Base-by-base conservation (phyloP, 352 stramenopile genomes). In the Lagenidium sp. region DNA sequence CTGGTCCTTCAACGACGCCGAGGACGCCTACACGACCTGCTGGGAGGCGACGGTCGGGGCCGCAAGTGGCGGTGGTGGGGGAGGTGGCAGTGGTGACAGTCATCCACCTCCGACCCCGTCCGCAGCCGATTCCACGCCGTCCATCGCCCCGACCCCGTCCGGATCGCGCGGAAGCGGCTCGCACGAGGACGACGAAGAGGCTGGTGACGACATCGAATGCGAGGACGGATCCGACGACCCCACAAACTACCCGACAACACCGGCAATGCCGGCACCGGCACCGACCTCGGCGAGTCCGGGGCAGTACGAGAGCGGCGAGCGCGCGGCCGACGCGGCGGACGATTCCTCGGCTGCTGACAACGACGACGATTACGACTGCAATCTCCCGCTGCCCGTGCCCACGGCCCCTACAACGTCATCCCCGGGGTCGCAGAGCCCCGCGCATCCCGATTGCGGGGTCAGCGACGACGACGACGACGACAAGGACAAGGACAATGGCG, bases 1-100 rank as follows among this genome's bases (percentile, higher is more conserved):
- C 20, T 71, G 61, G 61, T 34, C 34, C 3, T 67, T 71, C 57
- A 66, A 66, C 43, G 43, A 35, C 16, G 28, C 10, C n/a, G 31
- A 55, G 0, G 56, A 66, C 36, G n/a, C 47, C 25, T 70, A 60
- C 40, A 42, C 44, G 41, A 58, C 47, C 19, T 70, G 60, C 40
- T 71, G 61, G 61, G 61, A 71, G 23, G 56, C 53, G 1, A 35
- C 25, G 7, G 42, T 63, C 11, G 22, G 31, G 18, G 36, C 18
- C 15, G 22, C 18, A n/a, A 25, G 29, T 39, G 6, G 34, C n/a
- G 6, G 34, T 19, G 12, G 45, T 41, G 16, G 36, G 4, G 13
- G 21, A 19, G 24, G 5, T 10, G 34, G 4, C 16, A 24, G 34
- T 36, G n/a, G 21, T 8, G 22, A 22, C n/a, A 24, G n/a, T 11